Evolutionary conservation across 2,329 filamentous ascomycete genomes (phyloP).

Genomic region (Pseudocercospora musae): DNA sequence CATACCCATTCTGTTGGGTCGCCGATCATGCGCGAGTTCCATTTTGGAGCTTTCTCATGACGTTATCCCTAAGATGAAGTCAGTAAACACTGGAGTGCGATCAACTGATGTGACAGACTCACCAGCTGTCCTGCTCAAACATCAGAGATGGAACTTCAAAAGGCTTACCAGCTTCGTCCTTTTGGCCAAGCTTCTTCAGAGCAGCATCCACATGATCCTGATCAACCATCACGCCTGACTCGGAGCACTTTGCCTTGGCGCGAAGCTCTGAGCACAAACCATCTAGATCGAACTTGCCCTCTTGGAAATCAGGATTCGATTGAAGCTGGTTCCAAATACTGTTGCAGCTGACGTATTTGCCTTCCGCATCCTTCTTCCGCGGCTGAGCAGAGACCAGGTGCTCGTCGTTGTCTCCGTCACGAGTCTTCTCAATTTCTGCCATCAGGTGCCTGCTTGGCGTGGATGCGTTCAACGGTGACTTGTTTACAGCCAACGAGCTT

Average conservation of each 20-base stretch:
- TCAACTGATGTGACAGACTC: constrained; percentile 1
- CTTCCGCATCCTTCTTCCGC: constrained; percentile 26
- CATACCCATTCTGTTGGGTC: neutral
- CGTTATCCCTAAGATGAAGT: constrained; percentile 10
- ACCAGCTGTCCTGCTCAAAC: constrained; percentile 21
- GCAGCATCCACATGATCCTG: constrained; percentile 78
- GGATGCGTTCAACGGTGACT: constrained; percentile 8
- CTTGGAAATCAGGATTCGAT: constrained; percentile 80
- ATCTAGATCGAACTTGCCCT: constrained; percentile 90
- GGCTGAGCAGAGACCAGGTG: constrained; percentile 22
- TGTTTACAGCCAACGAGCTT: constrained; percentile 12
- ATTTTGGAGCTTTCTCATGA: constrained; percentile 17
- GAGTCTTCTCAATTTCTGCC: constrained; percentile 71
- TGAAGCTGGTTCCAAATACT: constrained; percentile 95
- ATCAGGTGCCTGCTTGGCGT: constrained; percentile 58
- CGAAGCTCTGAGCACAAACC: constrained; percentile 87
- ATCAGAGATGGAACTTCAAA: constrained; percentile 9
- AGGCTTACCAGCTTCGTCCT: constrained; percentile 20
- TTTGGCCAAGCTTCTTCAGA: constrained; percentile 44
- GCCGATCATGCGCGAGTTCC: neutral
- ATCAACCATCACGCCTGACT: constrained; percentile 83
- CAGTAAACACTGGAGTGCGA: neutral
- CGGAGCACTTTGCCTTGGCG: constrained; percentile 93
- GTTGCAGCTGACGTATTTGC: constrained; percentile 74
- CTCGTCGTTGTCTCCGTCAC: constrained; percentile 65